These are phyloP conservation scores for Cercospora sp. DNA, from an alignment of 2,329 filamentous ascomycete species.

Conservation along the genomic window DNA sequence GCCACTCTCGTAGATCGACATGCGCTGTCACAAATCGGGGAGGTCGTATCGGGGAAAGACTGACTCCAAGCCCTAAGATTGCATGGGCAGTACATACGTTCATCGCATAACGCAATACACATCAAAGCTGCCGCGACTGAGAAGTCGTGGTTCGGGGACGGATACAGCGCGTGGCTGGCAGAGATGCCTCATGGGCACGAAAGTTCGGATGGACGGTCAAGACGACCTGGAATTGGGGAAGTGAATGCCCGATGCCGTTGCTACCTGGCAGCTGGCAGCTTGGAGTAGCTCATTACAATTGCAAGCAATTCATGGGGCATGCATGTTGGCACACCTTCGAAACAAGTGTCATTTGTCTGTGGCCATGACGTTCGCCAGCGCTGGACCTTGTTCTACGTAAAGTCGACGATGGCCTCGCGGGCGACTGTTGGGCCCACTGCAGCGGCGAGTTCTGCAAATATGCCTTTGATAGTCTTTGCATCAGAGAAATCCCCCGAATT, in stretches of 20 bases:
- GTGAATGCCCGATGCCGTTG: not conserved
- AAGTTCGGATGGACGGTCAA: not conserved
- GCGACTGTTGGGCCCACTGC: conserved; percentile 63
- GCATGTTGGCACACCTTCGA: not conserved
- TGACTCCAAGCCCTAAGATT: not conserved
- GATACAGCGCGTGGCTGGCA: not conserved
- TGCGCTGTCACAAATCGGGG: not conserved
- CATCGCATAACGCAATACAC: not conserved
- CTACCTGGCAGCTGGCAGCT: not conserved
- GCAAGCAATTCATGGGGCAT: not conserved
- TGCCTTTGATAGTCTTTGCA: conserved; percentile 55
- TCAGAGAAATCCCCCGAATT: conserved; percentile 53
- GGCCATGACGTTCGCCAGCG: not conserved
- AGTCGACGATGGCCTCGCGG: conserved; percentile 59
- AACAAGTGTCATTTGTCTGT: not conserved
- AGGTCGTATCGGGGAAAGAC: not conserved
- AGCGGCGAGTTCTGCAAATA: conserved; percentile 67
- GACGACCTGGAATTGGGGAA: not conserved
- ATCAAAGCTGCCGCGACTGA: not conserved
- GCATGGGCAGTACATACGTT: not conserved
- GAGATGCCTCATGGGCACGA: not conserved
- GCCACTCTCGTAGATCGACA: not conserved
- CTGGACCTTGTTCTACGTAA: conserved; percentile 36
- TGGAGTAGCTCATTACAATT: not conserved
- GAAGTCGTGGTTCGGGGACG: not conserved